phyloP scores from a whole-genome alignment of 495 filamentous ascomycete species.

The Daldinia childiae region DNA sequence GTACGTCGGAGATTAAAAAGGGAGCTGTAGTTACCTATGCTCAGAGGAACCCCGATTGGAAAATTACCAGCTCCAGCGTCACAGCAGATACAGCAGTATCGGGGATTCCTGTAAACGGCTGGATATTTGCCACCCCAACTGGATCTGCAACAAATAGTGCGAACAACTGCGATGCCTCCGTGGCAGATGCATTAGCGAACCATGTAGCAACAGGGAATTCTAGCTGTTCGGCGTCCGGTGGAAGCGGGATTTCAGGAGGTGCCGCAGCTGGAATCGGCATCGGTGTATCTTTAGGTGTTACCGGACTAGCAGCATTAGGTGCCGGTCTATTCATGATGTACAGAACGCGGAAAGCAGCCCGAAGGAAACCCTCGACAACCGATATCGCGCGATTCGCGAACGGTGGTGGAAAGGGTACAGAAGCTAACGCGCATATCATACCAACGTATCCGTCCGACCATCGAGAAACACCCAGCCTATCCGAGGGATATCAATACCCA shows the following conservation, averaged over 20 bases:
- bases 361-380: slow-evolving; percentile 3
- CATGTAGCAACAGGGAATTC: slow-evolving; percentile 17
- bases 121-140: slow-evolving; percentile 34
- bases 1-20: slow-evolving; percentile 37
- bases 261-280: slow-evolving; percentile 41
- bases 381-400: slow-evolving; percentile 27
- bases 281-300: slow-evolving; percentile 38
- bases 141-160: slow-evolving; percentile 9
- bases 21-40: slow-evolving; percentile 35
- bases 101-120: slow-evolving; percentile 44
- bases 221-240: slow-evolving; percentile 9
- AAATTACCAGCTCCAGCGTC: slow-evolving; percentile 27
- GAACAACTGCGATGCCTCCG: slow-evolving; percentile 28
- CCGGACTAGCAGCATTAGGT: slow-evolving; percentile 36
- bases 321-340: slow-evolving; percentile 37
- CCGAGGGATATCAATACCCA: slow-evolving; percentile 29
- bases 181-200: slow-evolving; percentile 30
- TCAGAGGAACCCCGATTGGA: slow-evolving; percentile 12
- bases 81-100: slow-evolving; percentile 22
- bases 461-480: slow-evolving; percentile 23
- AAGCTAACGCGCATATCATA: slow-evolving; percentile 17
- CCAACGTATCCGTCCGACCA: slow-evolving; percentile 19
- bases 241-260: slow-evolving; percentile 26
- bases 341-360: slow-evolving; percentile 31
- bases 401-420: slow-evolving; percentile 13